Conservation (phyloP, 208 protist genomes). For the Trypanosoma congolense region DNA sequence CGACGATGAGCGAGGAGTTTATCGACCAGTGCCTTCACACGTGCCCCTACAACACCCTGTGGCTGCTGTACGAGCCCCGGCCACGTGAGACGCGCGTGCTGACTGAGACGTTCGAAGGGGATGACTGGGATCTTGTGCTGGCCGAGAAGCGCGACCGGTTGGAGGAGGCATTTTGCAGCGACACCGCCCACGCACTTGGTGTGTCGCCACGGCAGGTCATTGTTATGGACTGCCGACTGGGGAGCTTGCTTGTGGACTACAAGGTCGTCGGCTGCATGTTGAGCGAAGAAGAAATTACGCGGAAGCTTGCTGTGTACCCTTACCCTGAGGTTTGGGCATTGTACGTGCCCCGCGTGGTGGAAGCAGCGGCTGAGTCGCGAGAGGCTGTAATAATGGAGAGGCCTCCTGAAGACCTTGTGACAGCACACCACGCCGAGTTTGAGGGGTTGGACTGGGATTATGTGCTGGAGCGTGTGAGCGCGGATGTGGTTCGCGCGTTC, state of each 20-base stretch:
- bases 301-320: not conserved
- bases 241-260: not conserved
- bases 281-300: not conserved
- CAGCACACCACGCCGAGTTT: conserved; percentile 33
- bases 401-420: conserved; percentile 2
- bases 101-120: conserved; percentile 1
- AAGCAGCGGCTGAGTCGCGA: conserved; percentile 30
- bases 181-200: not conserved
- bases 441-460: too few species aligned
- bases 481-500: too few species aligned
- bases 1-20: not conserved
- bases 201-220: not conserved
- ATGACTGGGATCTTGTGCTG: conserved; percentile 2
- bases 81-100: conserved; percentile 1
- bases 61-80: not conserved
- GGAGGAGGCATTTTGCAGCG: conserved; percentile 3
- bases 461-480: too few species aligned
- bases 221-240: not conserved
- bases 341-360: not conserved
- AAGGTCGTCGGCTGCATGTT: not conserved
- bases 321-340: conserved; percentile 5
- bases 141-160: not conserved
- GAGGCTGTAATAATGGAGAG: conserved; percentile 11
- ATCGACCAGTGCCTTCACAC: conserved; percentile 1
- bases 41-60: not conserved